Conservation (phyloP, 345 rosid species). For the Citrus reticulata region DNA sequence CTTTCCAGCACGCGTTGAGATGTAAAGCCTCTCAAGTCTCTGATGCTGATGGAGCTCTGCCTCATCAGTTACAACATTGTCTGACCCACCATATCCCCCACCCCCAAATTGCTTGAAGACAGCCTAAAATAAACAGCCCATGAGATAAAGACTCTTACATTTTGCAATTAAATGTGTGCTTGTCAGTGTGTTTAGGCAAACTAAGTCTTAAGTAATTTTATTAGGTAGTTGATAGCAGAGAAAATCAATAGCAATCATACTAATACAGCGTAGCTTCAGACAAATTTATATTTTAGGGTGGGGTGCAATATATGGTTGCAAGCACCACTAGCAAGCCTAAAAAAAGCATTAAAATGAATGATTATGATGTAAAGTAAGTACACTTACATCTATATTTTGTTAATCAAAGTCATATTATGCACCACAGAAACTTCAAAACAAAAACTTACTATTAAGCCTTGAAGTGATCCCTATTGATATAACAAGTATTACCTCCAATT, state of each 20-base stretch:
- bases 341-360: too few species aligned
- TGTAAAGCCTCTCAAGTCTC: slow-evolving; percentile 83
- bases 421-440: background rate
- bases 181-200: background rate
- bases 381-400: background rate
- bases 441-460: background rate
- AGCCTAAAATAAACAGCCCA: slow-evolving; percentile 47
- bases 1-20: slow-evolving; percentile 91
- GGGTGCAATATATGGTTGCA: background rate
- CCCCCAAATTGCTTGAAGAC: slow-evolving; percentile 90
- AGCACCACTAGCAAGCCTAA: slow-evolving; percentile 1
- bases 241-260: slow-evolving; percentile 8
- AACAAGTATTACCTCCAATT: background rate
- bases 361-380: background rate
- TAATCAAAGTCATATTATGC: background rate
- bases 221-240: background rate
- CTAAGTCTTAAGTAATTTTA: slow-evolving; percentile 7
- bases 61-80: slow-evolving; percentile 62
- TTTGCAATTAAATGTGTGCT: background rate
- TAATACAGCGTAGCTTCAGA: slow-evolving; percentile 3
- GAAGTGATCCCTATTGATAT: background rate
- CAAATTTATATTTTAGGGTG: background rate
- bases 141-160: background rate
- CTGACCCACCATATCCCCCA: slow-evolving; percentile 85
- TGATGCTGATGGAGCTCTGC: slow-evolving; percentile 77